A percentile compares a stretch with the other conserved stretches of the same genome.
These are phyloP conservation scores for Zanthoxylum bungeanum DNA, from an alignment of 345 rosid species.

Conservation along the genomic window DNA sequence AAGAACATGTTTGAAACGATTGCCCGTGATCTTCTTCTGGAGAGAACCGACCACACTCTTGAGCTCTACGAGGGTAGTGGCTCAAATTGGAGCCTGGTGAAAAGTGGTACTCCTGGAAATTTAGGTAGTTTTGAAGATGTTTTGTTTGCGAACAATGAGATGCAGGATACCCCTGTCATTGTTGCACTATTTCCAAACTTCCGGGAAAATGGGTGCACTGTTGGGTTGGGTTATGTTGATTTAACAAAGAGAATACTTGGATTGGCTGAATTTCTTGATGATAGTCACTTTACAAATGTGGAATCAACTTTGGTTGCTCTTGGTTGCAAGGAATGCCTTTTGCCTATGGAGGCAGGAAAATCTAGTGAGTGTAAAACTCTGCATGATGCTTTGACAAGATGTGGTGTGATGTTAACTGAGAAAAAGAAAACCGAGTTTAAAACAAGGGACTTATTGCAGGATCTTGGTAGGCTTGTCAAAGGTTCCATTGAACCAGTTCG, in stretches of 20 bases:
- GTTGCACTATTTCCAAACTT: slow-evolving; percentile 65
- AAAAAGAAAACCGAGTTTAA: slow-evolving; percentile 84
- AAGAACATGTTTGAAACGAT: slow-evolving; percentile 89
- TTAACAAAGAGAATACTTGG: slow-evolving; percentile 73
- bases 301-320: slow-evolving; percentile 92
- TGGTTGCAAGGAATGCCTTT: slow-evolving; percentile 94
- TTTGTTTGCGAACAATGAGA: slow-evolving; percentile 88
- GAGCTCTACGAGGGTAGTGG: slow-evolving; percentile 92
- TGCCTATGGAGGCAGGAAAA: slow-evolving; percentile 70
- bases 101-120: slow-evolving; percentile 90
- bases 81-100: slow-evolving; percentile 84
- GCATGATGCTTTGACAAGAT: slow-evolving; percentile 64
- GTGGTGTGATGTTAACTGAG: slow-evolving; percentile 85
- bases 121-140: slow-evolving; percentile 94
- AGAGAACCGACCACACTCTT: slow-evolving; percentile 82
- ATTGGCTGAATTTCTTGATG: slow-evolving; percentile 91
- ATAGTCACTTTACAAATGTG: slow-evolving; percentile 84
- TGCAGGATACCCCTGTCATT: slow-evolving; percentile 88
- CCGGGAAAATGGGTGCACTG: slow-evolving; percentile 59
- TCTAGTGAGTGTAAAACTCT: slow-evolving; percentile 52
- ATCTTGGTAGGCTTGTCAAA: slow-evolving; percentile 80
- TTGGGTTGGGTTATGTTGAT: slow-evolving; percentile 88
- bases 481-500: slow-evolving; percentile 80
- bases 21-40: slow-evolving; percentile 82
- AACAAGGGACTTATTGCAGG: slow-evolving; percentile 85